Evolutionary conservation across 495 filamentous ascomycete genomes (phyloP).

Genomic region (Astrothelium macrocarpum): DNA sequence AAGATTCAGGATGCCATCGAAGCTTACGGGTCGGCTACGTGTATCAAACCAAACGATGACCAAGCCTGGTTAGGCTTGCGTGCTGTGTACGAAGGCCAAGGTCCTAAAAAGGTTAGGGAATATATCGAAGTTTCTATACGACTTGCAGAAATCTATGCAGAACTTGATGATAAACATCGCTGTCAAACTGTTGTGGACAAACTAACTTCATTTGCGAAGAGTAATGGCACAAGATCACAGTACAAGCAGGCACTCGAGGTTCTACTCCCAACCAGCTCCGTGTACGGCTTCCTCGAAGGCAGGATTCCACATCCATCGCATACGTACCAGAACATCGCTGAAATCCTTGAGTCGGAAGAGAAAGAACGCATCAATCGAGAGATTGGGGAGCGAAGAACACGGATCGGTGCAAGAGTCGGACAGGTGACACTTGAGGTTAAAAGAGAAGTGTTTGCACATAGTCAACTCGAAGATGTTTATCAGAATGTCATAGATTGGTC

Average conservation of each 20-base stretch:
- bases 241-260: conserved; percentile 63
- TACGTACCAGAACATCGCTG: conserved; percentile 75
- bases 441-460: conserved; percentile 63
- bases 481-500: conserved; percentile 79
- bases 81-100: conserved; percentile 71
- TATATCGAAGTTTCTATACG: conserved; percentile 63
- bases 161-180: conserved; percentile 55
- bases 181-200: conserved; percentile 78
- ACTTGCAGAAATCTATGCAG: conserved; percentile 64
- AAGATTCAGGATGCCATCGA: conserved; percentile 59
- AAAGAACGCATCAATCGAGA: conserved; percentile 84
- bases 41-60: conserved; percentile 48
- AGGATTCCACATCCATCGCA: conserved; percentile 67
- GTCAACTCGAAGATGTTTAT: conserved; percentile 65
- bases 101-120: conserved; percentile 53
- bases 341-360: conserved; percentile 78
- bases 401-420: conserved; percentile 71
- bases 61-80: conserved; percentile 89
- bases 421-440: conserved; percentile 83
- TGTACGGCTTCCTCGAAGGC: conserved; percentile 80
- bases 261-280: conserved; percentile 62
- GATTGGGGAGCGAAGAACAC: conserved; percentile 78
- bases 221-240: conserved; percentile 60
- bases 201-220: conserved; percentile 57
- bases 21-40: conserved; percentile 67